These are phyloP conservation scores for Wickerhamiella pararugosa DNA, from an alignment of 1,139 yeast genomes.

Conservation along the genomic window DNA sequence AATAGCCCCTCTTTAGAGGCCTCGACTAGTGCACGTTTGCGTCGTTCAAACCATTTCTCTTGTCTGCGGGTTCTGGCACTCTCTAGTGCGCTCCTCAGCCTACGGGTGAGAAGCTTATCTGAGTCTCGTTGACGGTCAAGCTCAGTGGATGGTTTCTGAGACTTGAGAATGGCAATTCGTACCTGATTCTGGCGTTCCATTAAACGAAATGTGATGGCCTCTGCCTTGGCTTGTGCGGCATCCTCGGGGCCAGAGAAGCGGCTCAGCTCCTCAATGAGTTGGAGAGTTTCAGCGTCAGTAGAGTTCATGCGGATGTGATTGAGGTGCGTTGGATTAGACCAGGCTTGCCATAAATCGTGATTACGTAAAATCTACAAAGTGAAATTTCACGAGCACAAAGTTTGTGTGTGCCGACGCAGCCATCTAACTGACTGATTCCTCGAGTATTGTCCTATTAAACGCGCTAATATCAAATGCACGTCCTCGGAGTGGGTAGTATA, in stretches of 20 bases:
- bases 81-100: not conserved
- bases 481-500: conserved; percentile 28
- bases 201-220: not conserved
- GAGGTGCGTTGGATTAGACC: too few relatives aligned
- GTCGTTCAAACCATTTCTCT: not conserved
- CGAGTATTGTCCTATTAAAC: too few relatives aligned
- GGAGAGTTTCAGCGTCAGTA: not conserved
- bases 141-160: not conserved
- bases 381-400: too few relatives aligned
- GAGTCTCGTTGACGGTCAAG: conserved; percentile 1
- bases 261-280: conserved; percentile 1
- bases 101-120: not conserved
- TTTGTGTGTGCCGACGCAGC: too few relatives aligned
- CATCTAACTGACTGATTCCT: too few relatives aligned
- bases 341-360: too few relatives aligned
- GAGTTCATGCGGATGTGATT: too few relatives aligned
- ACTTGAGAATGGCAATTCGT: not conserved
- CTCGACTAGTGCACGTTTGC: not conserved
- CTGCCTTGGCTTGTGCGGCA: conserved; percentile 1
- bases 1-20: too few relatives aligned
- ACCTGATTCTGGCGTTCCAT: not conserved
- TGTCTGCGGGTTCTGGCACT: too few relatives aligned
- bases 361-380: too few relatives aligned
- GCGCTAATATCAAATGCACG: conserved; percentile 14
- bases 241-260: conserved; percentile 1